phyloP scores from a whole-genome alignment of 768 basidiomycete genomes.

The Fomitopsis serialis region DNA sequence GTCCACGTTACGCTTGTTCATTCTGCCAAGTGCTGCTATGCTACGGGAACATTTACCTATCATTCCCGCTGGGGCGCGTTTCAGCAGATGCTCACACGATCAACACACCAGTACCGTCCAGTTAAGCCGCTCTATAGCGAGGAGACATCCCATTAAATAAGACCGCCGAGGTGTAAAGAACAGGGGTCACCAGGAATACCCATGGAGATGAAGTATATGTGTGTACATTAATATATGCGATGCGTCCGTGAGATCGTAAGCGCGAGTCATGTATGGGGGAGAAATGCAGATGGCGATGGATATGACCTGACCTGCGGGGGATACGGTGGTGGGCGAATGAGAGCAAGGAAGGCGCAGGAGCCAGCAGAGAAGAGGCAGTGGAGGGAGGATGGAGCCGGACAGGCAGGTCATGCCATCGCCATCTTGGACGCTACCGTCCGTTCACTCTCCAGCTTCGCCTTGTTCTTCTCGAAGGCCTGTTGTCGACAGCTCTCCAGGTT shows the following conservation, averaged over 20 bases:
- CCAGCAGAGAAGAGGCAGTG: neutral
- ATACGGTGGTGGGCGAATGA: slow-evolving; percentile 1
- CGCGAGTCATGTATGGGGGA: slow-evolving; percentile 16
- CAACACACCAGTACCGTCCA: neutral
- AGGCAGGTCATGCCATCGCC: slow-evolving; percentile 54
- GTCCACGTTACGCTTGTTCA: no score
- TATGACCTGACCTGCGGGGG: slow-evolving; percentile 14
- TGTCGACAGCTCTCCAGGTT: slow-evolving; percentile 82
- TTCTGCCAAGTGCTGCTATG: no score
- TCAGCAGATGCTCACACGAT: no score
- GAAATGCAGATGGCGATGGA: slow-evolving; percentile 9
- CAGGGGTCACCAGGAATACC: slow-evolving; percentile 10
- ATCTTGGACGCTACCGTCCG: slow-evolving; percentile 85
- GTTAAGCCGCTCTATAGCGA: neutral
- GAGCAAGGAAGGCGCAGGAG: slow-evolving; percentile 1
- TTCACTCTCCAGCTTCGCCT: slow-evolving; percentile 82
- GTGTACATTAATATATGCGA: slow-evolving; percentile 17
- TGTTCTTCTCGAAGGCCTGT: slow-evolving; percentile 85
- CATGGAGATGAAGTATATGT: slow-evolving; percentile 11
- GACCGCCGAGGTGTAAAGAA: neutral
- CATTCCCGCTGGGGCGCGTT: no score
- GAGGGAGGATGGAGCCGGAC: slow-evolving; percentile 4
- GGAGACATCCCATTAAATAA: slow-evolving; percentile 1
- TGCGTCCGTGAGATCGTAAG: slow-evolving; percentile 17
- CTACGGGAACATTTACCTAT: no score